Evolutionary conservation across 805 yeast species (phyloP).

Genomic region (Ogataea paraovalis): DNA sequence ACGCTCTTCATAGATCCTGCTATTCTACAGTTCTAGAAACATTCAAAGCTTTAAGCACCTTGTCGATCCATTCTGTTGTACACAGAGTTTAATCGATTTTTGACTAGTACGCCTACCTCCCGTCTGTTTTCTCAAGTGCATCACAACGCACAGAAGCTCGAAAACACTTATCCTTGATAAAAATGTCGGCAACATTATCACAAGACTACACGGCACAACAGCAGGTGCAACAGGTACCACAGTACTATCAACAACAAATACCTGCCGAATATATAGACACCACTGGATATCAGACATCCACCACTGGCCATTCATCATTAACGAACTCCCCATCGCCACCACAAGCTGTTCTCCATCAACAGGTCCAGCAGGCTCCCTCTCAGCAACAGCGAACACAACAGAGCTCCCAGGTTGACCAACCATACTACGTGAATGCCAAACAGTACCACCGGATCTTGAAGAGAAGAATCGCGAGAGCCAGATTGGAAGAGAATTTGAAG

Average conservation of each 20-base stretch:
- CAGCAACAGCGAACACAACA: constrained; percentile 14
- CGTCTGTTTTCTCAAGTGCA: too few species aligned
- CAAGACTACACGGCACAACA: constrained; percentile 15
- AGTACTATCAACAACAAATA: constrained; percentile 10
- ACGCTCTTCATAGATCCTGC: too few species aligned
- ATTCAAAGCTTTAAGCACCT: too few species aligned
- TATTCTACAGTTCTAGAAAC: too few species aligned
- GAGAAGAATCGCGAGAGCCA: constrained; percentile 90
- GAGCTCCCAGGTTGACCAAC: constrained; percentile 56
- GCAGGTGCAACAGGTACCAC: constrained; percentile 6
- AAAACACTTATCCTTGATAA: not conserved
- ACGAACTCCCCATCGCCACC: constrained; percentile 20
- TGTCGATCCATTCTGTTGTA: too few species aligned
- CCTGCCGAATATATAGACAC: constrained; percentile 17
- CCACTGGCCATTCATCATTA: constrained; percentile 21
- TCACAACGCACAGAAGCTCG: too few species aligned
- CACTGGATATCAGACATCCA: constrained; percentile 14
- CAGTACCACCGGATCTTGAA: constrained; percentile 94
- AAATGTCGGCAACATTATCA: constrained; percentile 14
- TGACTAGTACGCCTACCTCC: too few species aligned
- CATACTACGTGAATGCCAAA: constrained; percentile 95
- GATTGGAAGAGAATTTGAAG: constrained; percentile 81
- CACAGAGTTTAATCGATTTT: too few species aligned
- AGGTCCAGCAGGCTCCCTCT: constrained; percentile 13
- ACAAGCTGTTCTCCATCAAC: constrained; percentile 3